A percentile compares a stretch with the other conserved stretches of the same genome.
These are phyloP conservation scores for Sophora flavescens DNA, from an alignment of 306 rosid genomes.

Conservation along the genomic window DNA sequence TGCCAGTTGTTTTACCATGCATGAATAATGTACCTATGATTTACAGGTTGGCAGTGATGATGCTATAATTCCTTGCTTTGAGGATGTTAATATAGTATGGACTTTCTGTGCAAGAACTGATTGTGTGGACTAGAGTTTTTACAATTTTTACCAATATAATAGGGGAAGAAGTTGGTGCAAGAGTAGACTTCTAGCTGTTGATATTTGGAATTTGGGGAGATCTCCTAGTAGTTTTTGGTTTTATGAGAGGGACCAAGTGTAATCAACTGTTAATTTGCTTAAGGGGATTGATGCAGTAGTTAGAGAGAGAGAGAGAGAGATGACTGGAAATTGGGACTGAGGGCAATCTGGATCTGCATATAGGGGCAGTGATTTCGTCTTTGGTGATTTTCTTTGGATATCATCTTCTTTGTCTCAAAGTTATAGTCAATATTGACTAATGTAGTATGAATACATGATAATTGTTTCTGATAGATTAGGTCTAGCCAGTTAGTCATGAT, in stretches of 20 bases:
- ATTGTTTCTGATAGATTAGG: constrained; percentile 12
- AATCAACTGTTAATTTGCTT: constrained; percentile 1
- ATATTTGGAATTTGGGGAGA: background rate
- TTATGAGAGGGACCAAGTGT: background rate
- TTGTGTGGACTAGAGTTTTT: background rate
- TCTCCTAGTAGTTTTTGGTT: background rate
- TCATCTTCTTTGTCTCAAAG: background rate
- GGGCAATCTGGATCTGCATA: background rate
- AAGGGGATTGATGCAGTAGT: background rate
- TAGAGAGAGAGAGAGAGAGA: background rate
- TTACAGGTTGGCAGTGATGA: constrained; percentile 15
- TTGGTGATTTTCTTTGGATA: constrained; percentile 8
- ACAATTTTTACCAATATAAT: background rate
- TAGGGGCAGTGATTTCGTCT: background rate
- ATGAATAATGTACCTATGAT: constrained; percentile 32
- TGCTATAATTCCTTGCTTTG: background rate
- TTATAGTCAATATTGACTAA: background rate
- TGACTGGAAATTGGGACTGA: background rate
- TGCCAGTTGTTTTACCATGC: constrained; percentile 16
- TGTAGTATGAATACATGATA: background rate
- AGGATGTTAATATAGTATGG: background rate
- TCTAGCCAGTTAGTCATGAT: background rate
- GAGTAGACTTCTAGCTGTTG: background rate
- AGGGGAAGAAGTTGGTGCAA: background rate
- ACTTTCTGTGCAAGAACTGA: constrained; percentile 11